phyloP scores from a whole-genome alignment of 345 rosid genomes.

The Passiflora organensis region DNA sequence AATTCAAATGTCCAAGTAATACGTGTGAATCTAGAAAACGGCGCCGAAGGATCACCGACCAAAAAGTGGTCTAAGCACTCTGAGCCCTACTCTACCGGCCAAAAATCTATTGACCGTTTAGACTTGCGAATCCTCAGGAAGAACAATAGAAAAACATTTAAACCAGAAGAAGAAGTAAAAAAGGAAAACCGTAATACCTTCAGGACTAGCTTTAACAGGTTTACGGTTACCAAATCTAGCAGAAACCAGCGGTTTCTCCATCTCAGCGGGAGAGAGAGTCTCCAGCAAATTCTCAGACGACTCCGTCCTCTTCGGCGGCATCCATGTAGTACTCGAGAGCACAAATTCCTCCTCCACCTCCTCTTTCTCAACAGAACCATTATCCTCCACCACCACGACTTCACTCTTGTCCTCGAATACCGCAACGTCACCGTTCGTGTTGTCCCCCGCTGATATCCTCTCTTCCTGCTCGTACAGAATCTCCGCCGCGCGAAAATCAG shows the following conservation, averaged over 20 bases:
- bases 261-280: slow-evolving; percentile 28
- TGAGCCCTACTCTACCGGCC: background rate
- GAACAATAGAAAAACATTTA: background rate
- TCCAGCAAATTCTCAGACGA: slow-evolving; percentile 28
- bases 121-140: background rate
- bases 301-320: slow-evolving; percentile 19
- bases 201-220: slow-evolving; percentile 36
- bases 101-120: background rate
- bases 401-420: slow-evolving; percentile 15
- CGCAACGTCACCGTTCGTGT: background rate
- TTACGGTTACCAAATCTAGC: slow-evolving; percentile 45
- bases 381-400: slow-evolving; percentile 6
- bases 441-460: background rate
- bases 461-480: slow-evolving; percentile 4
- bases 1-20: background rate
- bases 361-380: slow-evolving; percentile 12
- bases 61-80: background rate
- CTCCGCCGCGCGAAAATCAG: background rate
- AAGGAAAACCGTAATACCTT: slow-evolving; percentile 56
- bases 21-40: background rate
- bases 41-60: slow-evolving; percentile 14
- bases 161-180: background rate
- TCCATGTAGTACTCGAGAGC: slow-evolving; percentile 28
- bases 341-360: slow-evolving; percentile 25
- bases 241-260: slow-evolving; percentile 51